Evolutionary conservation across 257 asterid genomes (phyloP).

Genomic region (Thymus mandschuricus): DNA sequence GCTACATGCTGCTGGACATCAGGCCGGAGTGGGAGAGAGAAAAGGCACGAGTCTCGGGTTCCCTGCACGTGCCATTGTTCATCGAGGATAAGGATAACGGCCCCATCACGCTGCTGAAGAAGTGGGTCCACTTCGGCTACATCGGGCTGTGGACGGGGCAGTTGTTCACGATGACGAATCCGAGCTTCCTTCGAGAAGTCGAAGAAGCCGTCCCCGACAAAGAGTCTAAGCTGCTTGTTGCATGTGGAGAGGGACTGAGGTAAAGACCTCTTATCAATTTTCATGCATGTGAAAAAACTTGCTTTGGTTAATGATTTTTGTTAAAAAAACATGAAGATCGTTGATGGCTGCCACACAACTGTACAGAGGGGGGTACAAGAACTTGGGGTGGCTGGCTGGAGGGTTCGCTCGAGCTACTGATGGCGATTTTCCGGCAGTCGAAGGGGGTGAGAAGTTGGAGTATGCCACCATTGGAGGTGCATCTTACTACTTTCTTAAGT

Average conservation of each 20-base stretch:
- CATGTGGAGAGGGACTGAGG: conserved; percentile 96
- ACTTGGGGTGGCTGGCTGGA: conserved; percentile 91
- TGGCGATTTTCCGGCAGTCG: conserved; percentile 59
- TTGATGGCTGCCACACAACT: conserved; percentile 66
- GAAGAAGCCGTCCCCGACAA: conserved; percentile 63
- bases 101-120: conserved; percentile 72
- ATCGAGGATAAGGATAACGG: conserved; percentile 77
- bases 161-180: conserved; percentile 72
- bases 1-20: conserved; percentile 78
- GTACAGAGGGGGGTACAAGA: conserved; percentile 69
- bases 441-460: conserved; percentile 85
- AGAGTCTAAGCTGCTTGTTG: conserved; percentile 73
- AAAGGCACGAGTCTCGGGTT: conserved; percentile 80
- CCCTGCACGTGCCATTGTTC: conserved; percentile 85
- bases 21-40: conserved; percentile 90
- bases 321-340: conserved; percentile 48
- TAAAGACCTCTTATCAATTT: conserved; percentile 19
- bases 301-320: neutral
- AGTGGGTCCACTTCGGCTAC: conserved; percentile 96
- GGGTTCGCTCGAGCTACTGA: conserved; percentile 64
- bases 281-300: neutral
- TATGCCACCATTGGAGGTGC: conserved; percentile 89
- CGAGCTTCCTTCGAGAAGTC: conserved; percentile 58
- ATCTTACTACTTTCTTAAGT: conserved; percentile 79
- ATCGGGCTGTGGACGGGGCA: conserved; percentile 97